Conservation (phyloP, 1,139 yeast genomes). For the Insectozyma bohioensis region DNA sequence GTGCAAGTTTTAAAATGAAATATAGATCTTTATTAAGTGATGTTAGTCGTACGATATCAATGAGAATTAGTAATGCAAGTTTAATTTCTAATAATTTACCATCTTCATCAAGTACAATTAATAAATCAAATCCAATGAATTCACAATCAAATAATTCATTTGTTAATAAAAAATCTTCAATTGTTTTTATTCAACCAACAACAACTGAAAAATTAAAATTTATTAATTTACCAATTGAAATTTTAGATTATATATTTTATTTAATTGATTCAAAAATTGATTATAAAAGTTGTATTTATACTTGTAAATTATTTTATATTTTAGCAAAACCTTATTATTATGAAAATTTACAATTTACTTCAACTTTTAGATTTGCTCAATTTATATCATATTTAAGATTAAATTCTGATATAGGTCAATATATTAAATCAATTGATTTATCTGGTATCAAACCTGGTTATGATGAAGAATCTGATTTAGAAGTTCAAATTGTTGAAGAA, state of each 20-base stretch:
- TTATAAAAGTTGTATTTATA: conserved; percentile 44
- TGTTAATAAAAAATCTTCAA: conserved; percentile 7
- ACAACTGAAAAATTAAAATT: conserved; percentile 11
- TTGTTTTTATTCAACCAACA: conserved; percentile 1
- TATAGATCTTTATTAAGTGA: conserved; percentile 43
- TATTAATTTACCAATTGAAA: conserved; percentile 33
- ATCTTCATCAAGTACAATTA: conserved; percentile 1
- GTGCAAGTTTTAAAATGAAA: conserved; percentile 35
- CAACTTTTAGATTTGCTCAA: conserved; percentile 77
- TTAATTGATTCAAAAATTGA: conserved; percentile 27
- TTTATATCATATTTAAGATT: conserved; percentile 63
- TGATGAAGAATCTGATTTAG: conserved; percentile 31
- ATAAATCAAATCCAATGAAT: neutral
- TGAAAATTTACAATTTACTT: conserved; percentile 51
- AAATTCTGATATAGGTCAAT: conserved; percentile 53
- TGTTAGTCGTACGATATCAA: conserved; percentile 30
- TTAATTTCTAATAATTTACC: conserved; percentile 9
- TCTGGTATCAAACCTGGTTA: conserved; percentile 54
- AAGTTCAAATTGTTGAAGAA: conserved; percentile 11
- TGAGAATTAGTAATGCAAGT: conserved; percentile 21
- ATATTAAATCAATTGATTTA: conserved; percentile 57
- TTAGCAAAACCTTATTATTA: conserved; percentile 59
- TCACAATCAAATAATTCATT: conserved; percentile 4
- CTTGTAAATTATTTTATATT: conserved; percentile 48
- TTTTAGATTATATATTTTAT: conserved; percentile 32